A percentile compares a stretch with the other conserved stretches of the same genome.
Evolutionary conservation across 2,329 filamentous ascomycete genomes (phyloP).

Genomic region (Fusarium redolens): DNA sequence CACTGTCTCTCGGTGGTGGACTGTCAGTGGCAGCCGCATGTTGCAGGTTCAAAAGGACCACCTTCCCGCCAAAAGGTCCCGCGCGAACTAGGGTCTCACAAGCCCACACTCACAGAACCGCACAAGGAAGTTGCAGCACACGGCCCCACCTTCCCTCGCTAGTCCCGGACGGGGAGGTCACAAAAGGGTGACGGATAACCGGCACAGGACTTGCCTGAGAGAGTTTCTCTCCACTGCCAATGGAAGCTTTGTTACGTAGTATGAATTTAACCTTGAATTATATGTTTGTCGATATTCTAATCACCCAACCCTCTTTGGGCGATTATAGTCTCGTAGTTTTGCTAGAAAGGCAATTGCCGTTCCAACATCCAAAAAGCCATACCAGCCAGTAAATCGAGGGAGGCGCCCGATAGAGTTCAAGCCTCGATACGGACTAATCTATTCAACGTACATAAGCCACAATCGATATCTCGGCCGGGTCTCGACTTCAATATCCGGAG

Average conservation of each 20-base stretch:
- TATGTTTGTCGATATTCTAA: slow-evolving; percentile 1
- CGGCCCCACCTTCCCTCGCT: slow-evolving; percentile 35
- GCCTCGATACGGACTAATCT: slow-evolving; percentile 5
- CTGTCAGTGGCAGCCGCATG: slow-evolving; percentile 22
- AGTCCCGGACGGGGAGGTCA: slow-evolving; percentile 43
- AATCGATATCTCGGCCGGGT: slow-evolving; percentile 36
- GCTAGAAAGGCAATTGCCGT: slow-evolving; percentile 9
- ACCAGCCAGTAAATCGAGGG: slow-evolving; percentile 8
- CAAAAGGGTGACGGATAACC: slow-evolving; percentile 5
- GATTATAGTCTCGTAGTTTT: background rate
- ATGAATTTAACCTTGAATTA: slow-evolving; percentile 17
- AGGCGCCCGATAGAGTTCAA: slow-evolving; percentile 23
- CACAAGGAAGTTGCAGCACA: slow-evolving; percentile 39
- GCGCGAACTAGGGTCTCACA: slow-evolving; percentile 39
- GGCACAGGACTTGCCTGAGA: background rate
- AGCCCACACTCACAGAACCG: slow-evolving; percentile 36
- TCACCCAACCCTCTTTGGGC: background rate
- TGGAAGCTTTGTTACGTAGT: background rate
- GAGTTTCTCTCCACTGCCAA: slow-evolving; percentile 11
- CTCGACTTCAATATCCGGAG: slow-evolving; percentile 31
- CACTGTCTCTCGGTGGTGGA: background rate
- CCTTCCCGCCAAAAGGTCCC: slow-evolving; percentile 47
- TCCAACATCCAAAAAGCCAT: background rate
- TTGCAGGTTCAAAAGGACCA: slow-evolving; percentile 41
- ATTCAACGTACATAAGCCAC: slow-evolving; percentile 32